A percentile compares a stretch with the other conserved stretches of the same genome.
Conservation (phyloP, 2,329 filamentous ascomycete species). For the Fulvia fulva region DNA sequence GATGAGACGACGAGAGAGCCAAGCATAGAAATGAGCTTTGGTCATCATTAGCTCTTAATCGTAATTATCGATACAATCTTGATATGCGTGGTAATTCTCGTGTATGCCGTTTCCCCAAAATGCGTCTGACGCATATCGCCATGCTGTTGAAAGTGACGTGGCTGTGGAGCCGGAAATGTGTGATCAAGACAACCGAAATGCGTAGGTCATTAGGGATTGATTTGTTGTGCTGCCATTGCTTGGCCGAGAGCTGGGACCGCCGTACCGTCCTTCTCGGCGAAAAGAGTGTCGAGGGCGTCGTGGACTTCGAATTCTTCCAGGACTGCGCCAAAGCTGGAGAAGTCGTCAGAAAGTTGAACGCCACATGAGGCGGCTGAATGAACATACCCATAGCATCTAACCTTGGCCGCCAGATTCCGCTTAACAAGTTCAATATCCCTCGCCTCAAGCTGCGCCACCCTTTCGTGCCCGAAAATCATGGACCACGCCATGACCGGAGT, state of each 20-base stretch:
- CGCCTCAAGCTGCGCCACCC: slow-evolving; percentile 57
- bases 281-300: slow-evolving; percentile 71
- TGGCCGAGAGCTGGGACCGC: slow-evolving; percentile 10
- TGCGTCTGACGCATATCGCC: neutral
- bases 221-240: slow-evolving; percentile 13
- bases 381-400: slow-evolving; percentile 86
- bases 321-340: slow-evolving; percentile 60
- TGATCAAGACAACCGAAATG: neutral
- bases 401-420: slow-evolving; percentile 61
- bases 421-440: slow-evolving; percentile 21
- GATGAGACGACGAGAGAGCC: neutral
- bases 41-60: neutral
- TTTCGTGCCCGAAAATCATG: slow-evolving; percentile 68
- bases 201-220: slow-evolving; percentile 8
- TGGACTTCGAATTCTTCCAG: slow-evolving; percentile 69
- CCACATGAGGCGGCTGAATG: slow-evolving; percentile 1
- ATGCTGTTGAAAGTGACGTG: neutral
- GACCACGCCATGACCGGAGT: slow-evolving; percentile 96
- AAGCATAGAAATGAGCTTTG: neutral
- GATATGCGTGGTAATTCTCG: neutral
- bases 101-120: neutral
- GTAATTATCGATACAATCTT: neutral
- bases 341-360: neutral
- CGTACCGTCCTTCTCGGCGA: slow-evolving; percentile 52
- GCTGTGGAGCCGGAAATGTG: neutral